A percentile compares a stretch with the other conserved stretches of the same genome.
Evolutionary conservation across 208 protist genomes (phyloP).

Genomic region (Leishmania tarentolae): DNA sequence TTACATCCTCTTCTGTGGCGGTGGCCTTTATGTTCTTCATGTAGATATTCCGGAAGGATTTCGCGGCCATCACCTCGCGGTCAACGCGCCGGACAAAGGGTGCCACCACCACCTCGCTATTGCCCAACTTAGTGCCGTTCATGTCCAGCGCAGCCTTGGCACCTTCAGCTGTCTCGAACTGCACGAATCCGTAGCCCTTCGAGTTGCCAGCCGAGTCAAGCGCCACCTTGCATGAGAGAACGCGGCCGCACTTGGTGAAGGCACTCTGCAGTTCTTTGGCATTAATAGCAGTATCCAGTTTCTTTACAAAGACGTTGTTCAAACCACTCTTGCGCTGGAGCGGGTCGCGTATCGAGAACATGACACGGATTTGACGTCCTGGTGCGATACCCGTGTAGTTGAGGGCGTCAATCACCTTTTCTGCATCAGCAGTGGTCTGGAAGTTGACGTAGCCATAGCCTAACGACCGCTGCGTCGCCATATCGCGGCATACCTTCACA

Average conservation of each 20-base stretch:
- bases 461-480: constrained; percentile 91
- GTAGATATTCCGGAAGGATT: constrained; percentile 95
- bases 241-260: constrained; percentile 95
- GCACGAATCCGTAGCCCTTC: constrained; percentile 96
- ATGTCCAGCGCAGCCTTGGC: constrained; percentile 91
- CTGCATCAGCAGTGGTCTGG: constrained; percentile 92
- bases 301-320: constrained; percentile 97
- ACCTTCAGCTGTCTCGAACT: constrained; percentile 94
- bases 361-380: constrained; percentile 92
- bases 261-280: constrained; percentile 93
- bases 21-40: constrained; percentile 90
- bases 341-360: constrained; percentile 97
- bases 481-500: constrained; percentile 96
- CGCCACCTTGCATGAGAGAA: constrained; percentile 96
- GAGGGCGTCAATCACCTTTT: constrained; percentile 95
- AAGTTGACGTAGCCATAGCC: constrained; percentile 99
- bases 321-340: constrained; percentile 89
- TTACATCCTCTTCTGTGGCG: constrained; percentile 74
- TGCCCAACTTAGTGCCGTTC: constrained; percentile 91
- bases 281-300: constrained; percentile 90
- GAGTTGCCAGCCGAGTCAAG: constrained; percentile 57
- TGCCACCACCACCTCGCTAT: constrained; percentile 75
- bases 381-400: constrained; percentile 94
- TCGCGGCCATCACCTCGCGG: constrained; percentile 52
- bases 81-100: constrained; percentile 87